Base-by-base conservation (phyloP, 768 basidiomycete species). In the Tylopilus balloui region DNA sequence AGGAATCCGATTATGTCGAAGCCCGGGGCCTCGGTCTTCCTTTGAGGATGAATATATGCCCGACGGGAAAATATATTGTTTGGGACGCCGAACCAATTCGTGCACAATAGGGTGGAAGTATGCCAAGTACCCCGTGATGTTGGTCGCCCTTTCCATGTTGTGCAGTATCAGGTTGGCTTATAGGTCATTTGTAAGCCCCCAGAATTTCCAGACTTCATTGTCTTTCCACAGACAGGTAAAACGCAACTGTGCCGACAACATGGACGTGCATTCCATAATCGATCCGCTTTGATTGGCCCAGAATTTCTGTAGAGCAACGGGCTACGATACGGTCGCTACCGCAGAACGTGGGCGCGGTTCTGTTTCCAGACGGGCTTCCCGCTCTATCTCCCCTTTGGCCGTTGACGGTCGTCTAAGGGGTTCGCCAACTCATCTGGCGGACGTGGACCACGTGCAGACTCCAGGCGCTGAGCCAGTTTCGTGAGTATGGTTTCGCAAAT, bases 311-410 rank as follows among this genome's bases (percentile, higher is more conserved):
- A 8, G 8, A 28, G 39, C 17, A 8, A 17, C 45, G 8, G 23
- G 9, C 20, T 28, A 39, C 21, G n/a, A 43, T 38, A n/a, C n/a
- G 13, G 23, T 38, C 12, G 24, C 23, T 47, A 24, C 28, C 29
- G 36, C 13, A 40, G 35, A 37, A 38, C 39, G 27, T 34, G 24
- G 7, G 37, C 42, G 15, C 7, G 14, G 41, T 29, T 28, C 27
- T 31, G 14, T 45, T 38, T 38, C 38, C 27, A 23, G 45, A 11
- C 14, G 20, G 19, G 21, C 28, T 39, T 42, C 34, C 50, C 55
- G 19, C 56, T 42, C 32, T 46, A 46, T 28, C 47, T 19, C 47
- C 56, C 23, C 13, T 45, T 45, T 21, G 31, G 51, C 32, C 19
- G 36, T 24, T 24, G 32, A 38, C 19, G 40, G 12, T 23, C 3